phyloP scores from a whole-genome alignment of 164 flowering plant genomes.

The Vitis labrusca region DNA sequence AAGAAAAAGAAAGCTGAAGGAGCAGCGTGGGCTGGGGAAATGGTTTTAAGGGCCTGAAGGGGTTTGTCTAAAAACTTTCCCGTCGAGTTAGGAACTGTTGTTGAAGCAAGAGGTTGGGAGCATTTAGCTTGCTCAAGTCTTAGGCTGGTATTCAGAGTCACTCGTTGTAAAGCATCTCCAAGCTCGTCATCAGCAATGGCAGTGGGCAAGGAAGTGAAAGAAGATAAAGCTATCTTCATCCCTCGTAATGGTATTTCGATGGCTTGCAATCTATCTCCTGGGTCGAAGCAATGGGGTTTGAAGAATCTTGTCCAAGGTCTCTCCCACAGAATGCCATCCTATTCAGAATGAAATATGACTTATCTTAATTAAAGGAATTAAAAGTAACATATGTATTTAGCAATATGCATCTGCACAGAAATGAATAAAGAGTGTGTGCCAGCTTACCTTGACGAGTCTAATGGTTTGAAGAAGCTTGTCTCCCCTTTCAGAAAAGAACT shows the following conservation, averaged over 20 bases:
- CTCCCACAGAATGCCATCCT: constrained; percentile 46
- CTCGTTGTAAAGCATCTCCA: neutral
- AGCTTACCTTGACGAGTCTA: constrained; percentile 28
- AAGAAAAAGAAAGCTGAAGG: constrained; percentile 28
- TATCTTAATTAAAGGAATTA: neutral
- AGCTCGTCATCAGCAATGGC: constrained; percentile 20
- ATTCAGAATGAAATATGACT: constrained; percentile 11
- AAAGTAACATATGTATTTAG: neutral
- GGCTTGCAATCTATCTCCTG: constrained; percentile 24
- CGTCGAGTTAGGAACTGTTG: constrained; percentile 23
- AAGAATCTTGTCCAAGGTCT: constrained; percentile 23
- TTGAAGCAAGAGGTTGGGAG: constrained; percentile 11
- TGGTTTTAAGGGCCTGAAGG: constrained; percentile 1
- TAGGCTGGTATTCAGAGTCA: constrained; percentile 10
- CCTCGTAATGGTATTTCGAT: constrained; percentile 38
- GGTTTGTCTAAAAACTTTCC: constrained; percentile 2
- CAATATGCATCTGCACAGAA: neutral
- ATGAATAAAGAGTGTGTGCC: neutral
- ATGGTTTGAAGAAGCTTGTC: constrained; percentile 29
- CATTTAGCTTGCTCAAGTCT: constrained; percentile 24
- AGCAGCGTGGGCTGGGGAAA: constrained; percentile 7
- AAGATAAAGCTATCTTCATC: constrained; percentile 37
- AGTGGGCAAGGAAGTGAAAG: constrained; percentile 20
- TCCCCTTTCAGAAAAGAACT: constrained; percentile 23
- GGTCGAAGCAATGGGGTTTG: constrained; percentile 8